These are phyloP conservation scores for Dorcoceras hygrometricum DNA, from an alignment of 257 asterid genomes.

Conservation along the genomic window DNA sequence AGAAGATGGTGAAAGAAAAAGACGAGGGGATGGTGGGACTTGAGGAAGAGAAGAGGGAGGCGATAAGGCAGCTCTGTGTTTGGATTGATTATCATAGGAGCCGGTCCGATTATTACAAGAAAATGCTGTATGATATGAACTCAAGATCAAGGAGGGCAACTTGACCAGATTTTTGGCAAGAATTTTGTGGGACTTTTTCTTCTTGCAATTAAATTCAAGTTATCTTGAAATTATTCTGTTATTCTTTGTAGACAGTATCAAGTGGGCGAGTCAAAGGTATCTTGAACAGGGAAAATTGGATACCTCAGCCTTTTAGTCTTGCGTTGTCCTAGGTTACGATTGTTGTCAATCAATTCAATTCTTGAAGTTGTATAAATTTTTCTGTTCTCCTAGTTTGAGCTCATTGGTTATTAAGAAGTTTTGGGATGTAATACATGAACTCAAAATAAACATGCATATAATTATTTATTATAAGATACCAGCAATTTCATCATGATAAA, in stretches of 20 bases:
- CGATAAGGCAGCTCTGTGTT: constrained; percentile 85
- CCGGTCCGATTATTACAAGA: constrained; percentile 68
- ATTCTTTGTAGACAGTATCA: not conserved
- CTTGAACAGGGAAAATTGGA: not conserved
- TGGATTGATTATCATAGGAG: constrained; percentile 85
- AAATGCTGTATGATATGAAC: constrained; percentile 46
- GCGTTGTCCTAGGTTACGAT: not conserved
- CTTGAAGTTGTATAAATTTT: no score
- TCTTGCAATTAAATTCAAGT: not conserved
- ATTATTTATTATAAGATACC: no score
- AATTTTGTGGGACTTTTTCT: not conserved
- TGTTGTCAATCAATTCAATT: no score
- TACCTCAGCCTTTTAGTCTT: no score
- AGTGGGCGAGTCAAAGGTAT: not conserved
- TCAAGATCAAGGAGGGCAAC: constrained; percentile 25
- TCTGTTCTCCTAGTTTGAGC: no score
- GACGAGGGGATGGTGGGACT: constrained; percentile 63
- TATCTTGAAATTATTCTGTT: not conserved
- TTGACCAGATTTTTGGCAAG: constrained; percentile 9
- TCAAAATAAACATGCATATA: no score
- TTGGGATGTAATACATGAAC: no score
- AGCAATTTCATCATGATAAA: no score
- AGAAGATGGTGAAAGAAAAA: constrained; percentile 48
- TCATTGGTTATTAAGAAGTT: no score
- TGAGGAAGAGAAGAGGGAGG: constrained; percentile 80